These are phyloP conservation scores for Pichia sp. DNA, from an alignment of 1,139 yeast species.

Conservation along the genomic window DNA sequence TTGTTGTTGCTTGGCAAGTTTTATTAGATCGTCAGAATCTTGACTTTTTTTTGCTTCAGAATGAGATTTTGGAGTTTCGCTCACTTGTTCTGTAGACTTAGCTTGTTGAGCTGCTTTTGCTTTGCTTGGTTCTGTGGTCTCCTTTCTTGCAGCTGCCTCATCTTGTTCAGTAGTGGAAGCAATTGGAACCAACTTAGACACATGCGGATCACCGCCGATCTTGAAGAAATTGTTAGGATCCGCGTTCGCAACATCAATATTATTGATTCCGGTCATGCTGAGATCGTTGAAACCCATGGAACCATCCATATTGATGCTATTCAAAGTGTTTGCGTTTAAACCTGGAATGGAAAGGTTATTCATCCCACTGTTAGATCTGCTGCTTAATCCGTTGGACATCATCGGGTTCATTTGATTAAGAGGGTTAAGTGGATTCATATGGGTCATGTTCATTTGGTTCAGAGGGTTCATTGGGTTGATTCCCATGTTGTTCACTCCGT, in stretches of 20 bases:
- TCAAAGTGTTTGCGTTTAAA: neutral
- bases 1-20: neutral
- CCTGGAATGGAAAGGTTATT: neutral
- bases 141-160: neutral
- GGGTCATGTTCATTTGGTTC: constrained; percentile 1
- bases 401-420: neutral
- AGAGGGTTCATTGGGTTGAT: constrained; percentile 1
- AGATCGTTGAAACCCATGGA: neutral
- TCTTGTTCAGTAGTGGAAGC: neutral
- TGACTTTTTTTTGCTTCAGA: neutral
- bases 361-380: constrained; percentile 8
- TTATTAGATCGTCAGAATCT: neutral
- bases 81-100: too few relatives aligned
- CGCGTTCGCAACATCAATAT: neutral
- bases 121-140: neutral
- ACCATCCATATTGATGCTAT: neutral
- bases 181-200: neutral
- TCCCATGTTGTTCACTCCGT: neutral
- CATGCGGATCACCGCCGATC: neutral
- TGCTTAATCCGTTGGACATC: neutral
- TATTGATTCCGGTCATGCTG: neutral
- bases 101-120: neutral
- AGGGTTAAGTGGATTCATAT: constrained; percentile 5
- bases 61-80: too few relatives aligned
- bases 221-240: neutral